A percentile compares a stretch with the other conserved stretches of the same genome.
Conservation (phyloP, 2,329 filamentous ascomycete genomes). For the Pseudopithomyces maydicus region DNA sequence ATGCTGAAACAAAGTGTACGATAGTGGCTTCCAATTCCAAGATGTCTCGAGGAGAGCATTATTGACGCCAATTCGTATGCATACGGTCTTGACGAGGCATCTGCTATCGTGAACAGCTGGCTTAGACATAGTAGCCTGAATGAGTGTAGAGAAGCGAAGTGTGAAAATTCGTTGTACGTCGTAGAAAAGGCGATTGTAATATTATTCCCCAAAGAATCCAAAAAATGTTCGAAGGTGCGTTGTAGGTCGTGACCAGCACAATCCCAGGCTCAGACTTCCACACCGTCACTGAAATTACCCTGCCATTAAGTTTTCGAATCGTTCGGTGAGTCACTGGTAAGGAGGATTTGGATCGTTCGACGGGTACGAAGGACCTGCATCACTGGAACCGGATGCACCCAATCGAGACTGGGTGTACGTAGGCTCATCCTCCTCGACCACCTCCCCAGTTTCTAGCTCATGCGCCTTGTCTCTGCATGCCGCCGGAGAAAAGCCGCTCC, state of each 20-base stretch:
- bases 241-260: slow-evolving; percentile 40
- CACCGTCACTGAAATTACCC: slow-evolving; percentile 14
- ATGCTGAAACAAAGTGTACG: slow-evolving; percentile 18
- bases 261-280: slow-evolving; percentile 15
- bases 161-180: slow-evolving; percentile 37
- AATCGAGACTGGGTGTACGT: slow-evolving; percentile 40
- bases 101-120: slow-evolving; percentile 13
- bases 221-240: slow-evolving; percentile 17
- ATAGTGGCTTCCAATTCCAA: slow-evolving; percentile 12
- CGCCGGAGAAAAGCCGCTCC: slow-evolving; percentile 83
- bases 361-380: slow-evolving; percentile 19
- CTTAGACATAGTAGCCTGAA: slow-evolving; percentile 13
- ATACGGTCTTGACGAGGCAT: slow-evolving; percentile 9
- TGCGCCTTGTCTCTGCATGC: slow-evolving; percentile 83
- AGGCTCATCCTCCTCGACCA: slow-evolving; percentile 34
- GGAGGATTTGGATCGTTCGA: slow-evolving; percentile 36
- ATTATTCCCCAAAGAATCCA: slow-evolving; percentile 21
- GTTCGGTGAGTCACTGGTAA: slow-evolving; percentile 45
- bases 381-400: slow-evolving; percentile 32
- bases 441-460: slow-evolving; percentile 56
- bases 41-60: background rate
- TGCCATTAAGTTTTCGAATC: slow-evolving; percentile 33
- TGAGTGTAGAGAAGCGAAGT: slow-evolving; percentile 28
- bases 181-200: slow-evolving; percentile 39
- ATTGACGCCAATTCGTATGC: slow-evolving; percentile 9